Percentiles rank a stretch among this genome's conserved stretches.
These are phyloP conservation scores for Backusella luteola DNA, from an alignment of 192 early-diverging fungal species.

Conservation along the genomic window DNA sequence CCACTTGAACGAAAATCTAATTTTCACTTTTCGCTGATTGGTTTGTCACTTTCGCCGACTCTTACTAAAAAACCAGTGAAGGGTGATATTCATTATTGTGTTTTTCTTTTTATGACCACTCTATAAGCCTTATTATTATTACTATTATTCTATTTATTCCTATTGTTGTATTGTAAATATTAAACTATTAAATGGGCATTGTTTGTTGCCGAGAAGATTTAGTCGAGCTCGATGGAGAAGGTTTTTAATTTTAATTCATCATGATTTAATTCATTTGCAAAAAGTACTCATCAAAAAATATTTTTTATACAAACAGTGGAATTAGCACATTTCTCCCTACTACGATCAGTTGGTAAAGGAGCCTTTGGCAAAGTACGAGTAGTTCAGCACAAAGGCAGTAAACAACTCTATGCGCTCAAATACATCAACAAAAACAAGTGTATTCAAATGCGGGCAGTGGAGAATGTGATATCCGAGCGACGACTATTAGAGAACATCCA, in stretches of 20 bases:
- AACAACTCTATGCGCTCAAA: constrained; percentile 75
- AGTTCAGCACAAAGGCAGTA: constrained; percentile 71
- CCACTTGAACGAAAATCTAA: too few species aligned
- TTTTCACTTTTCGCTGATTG: too few species aligned
- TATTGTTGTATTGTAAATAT: background rate
- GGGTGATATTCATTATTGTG: background rate
- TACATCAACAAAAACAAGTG: constrained; percentile 86
- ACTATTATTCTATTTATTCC: background rate
- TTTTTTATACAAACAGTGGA: background rate
- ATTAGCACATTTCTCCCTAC: constrained; percentile 64
- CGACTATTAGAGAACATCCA: constrained; percentile 75
- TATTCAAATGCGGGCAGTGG: constrained; percentile 78
- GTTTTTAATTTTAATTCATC: background rate
- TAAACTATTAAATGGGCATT: constrained; percentile 22
- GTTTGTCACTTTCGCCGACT: too few species aligned
- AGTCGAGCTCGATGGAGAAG: constrained; percentile 19
- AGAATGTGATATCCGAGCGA: constrained; percentile 81
- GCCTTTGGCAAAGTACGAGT: constrained; percentile 90
- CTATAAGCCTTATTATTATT: background rate
- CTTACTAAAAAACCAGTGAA: too few species aligned
- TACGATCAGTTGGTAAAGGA: constrained; percentile 76
- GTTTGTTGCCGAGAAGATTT: constrained; percentile 24
- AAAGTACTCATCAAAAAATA: background rate
- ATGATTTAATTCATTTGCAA: background rate
- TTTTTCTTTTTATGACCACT: background rate